Conservation (phyloP, 1,284 basidiomycete species). For the Kwoniella shivajii region DNA sequence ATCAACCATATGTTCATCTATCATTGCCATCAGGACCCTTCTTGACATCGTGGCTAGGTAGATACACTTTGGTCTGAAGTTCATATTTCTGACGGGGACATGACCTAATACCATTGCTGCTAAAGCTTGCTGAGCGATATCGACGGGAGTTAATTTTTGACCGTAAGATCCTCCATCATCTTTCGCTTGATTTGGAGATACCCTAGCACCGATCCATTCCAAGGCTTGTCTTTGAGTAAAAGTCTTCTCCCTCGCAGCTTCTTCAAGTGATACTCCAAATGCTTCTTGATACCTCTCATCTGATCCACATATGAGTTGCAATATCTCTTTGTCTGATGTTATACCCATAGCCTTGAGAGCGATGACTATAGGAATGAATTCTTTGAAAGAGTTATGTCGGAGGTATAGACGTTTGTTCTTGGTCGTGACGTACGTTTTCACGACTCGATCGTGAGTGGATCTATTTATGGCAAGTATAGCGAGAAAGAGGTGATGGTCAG, state of each 20-base stretch:
- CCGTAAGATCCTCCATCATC: slow-evolving; percentile 37
- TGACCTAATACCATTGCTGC: slow-evolving; percentile 97
- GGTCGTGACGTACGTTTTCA: slow-evolving; percentile 96
- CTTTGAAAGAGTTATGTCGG: slow-evolving; percentile 97
- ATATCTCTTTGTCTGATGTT: slow-evolving; percentile 96
- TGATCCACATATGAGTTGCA: slow-evolving; percentile 90
- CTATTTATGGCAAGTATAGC: slow-evolving; percentile 56
- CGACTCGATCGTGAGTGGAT: slow-evolving; percentile 97
- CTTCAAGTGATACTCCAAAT: slow-evolving; percentile 92
- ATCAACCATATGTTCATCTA: slow-evolving; percentile 95
- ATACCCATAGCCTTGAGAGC: slow-evolving; percentile 96
- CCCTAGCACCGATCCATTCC: slow-evolving; percentile 90
- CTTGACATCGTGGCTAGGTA: slow-evolving; percentile 98
- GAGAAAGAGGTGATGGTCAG: not conserved
- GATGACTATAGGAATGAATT: slow-evolving; percentile 95
- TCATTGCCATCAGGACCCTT: slow-evolving; percentile 93
- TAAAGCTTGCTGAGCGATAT: slow-evolving; percentile 94
- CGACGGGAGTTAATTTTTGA: slow-evolving; percentile 80
- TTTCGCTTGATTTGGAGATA: slow-evolving; percentile 75
- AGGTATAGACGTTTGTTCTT: slow-evolving; percentile 94
- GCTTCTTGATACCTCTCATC: slow-evolving; percentile 85
- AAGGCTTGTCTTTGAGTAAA: slow-evolving; percentile 93
- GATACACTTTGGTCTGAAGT: slow-evolving; percentile 93
- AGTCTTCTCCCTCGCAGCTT: slow-evolving; percentile 73
- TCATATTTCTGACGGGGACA: slow-evolving; percentile 86